Evolutionary conservation across 2,329 filamentous ascomycete genomes (phyloP), one percentile per base, ranked within the genome.

Genomic region (Septoria linicola): DNA sequence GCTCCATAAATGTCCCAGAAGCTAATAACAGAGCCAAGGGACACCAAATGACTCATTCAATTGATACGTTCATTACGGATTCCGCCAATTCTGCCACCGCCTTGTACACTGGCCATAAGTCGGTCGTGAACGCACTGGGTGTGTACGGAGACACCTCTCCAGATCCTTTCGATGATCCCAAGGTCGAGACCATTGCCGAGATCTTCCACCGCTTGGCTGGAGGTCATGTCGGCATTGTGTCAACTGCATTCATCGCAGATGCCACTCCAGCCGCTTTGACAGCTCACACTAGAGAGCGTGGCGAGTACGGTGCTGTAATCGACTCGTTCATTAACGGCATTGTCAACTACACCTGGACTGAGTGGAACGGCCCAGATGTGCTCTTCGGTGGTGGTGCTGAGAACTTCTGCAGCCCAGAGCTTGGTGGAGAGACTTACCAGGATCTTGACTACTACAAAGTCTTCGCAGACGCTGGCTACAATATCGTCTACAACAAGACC

Each of bases 41-140:
- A 16, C 89, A 95, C 69, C 88, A 92, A 72, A 92, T 93, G 79
- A 91, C 88, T 8, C 88, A 92, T 71, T 91, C 87, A 1, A 82
- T 93, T 65, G 88, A 92, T 19, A 42, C 72, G 42, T 92, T 88
- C 76, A 92, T 93, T 66, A 93, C 88, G 31, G 88, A 93, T 69
- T 89, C 85, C 54, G 89, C 89, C 71, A 93, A 93, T 73, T 89
- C 85, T 4, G 88, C 88, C 3, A 88, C 85, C 36, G 87, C 88
- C 13, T 76, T 93, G 14, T 93, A 92, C 73, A 83, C 81, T 19
- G 89, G 89, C 36, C 88, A 93, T 75, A 93, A 93, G 78, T 86
- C 82, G 64, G 87, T 83, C 0, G 88, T 92, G 59, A 91, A 93
- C 64, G 86, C 87, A 21, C 80, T 93, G 71, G 87, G 85, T 70